Percentiles rank a stretch among this genome's conserved stretches.
Evolutionary conservation across 768 basidiomycete species (phyloP).

Genomic region (Mycena venus): DNA sequence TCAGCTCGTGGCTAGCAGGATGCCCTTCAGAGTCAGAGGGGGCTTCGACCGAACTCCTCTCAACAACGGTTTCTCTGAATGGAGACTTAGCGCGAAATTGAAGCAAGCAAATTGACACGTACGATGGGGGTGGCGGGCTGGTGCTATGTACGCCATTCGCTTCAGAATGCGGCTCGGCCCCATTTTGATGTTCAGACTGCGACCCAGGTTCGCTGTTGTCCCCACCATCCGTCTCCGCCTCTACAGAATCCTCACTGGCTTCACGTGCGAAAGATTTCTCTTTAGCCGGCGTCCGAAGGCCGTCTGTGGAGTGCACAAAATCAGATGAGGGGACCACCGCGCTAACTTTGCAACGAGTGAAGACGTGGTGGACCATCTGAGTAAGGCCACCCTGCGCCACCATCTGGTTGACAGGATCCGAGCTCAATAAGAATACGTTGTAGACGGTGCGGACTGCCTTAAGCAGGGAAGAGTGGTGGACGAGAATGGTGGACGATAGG

Average conservation of each 20-base stretch:
- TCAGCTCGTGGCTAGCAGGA: conserved; percentile 58
- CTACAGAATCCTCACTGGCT: conserved; percentile 20
- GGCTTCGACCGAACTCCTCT: conserved; percentile 49
- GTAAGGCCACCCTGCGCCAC: conserved; percentile 98
- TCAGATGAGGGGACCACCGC: conserved; percentile 37
- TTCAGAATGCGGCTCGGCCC: not conserved
- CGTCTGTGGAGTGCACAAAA: conserved; percentile 36
- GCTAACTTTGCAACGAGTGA: conserved; percentile 78
- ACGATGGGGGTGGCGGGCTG: conserved; percentile 7
- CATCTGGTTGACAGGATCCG: conserved; percentile 94
- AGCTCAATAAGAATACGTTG: conserved; percentile 94
- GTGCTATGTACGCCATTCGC: conserved; percentile 4
- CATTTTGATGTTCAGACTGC: conserved; percentile 18
- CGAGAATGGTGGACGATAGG: conserved; percentile 86
- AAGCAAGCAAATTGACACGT: conserved; percentile 7
- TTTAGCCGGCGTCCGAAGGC: conserved; percentile 11
- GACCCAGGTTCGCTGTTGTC: conserved; percentile 1
- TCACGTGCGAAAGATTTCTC: conserved; percentile 14
- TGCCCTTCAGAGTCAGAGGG: conserved; percentile 46
- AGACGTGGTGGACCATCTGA: conserved; percentile 98
- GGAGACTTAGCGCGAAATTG: not conserved
- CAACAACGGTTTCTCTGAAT: conserved; percentile 51
- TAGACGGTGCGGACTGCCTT: conserved; percentile 98
- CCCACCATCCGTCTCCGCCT: not conserved
- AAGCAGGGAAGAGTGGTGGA: conserved; percentile 95